Evolutionary conservation across 305 asterid genomes (phyloP).

Genomic region (Striga hermonthica): DNA sequence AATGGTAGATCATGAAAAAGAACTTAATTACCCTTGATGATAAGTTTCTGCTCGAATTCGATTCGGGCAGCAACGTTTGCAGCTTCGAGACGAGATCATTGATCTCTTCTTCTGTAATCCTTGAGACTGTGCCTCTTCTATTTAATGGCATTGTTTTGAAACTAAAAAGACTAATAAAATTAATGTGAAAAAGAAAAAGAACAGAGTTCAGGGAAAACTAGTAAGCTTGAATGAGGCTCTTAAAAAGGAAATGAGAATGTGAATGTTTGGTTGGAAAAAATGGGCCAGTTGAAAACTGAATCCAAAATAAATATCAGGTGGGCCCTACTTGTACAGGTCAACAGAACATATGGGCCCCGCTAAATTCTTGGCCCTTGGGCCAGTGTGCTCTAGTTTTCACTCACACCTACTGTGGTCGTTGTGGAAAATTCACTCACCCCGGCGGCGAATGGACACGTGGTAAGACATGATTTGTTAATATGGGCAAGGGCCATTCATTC

Average conservation of each 20-base stretch:
- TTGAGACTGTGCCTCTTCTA: conserved; percentile 42
- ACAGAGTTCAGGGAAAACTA: background rate
- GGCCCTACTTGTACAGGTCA: conserved; percentile 27
- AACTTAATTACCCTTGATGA: no score
- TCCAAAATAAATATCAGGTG: conserved; percentile 13
- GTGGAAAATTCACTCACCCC: background rate
- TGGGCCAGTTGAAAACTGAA: conserved; percentile 16
- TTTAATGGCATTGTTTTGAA: conserved; percentile 43
- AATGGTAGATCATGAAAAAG: no score
- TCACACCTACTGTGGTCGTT: conserved; percentile 28
- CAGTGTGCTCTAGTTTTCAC: conserved; percentile 7
- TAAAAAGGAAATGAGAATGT: conserved; percentile 34
- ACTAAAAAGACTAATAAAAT: background rate
- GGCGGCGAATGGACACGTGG: conserved; percentile 18
- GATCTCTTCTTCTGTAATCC: conserved; percentile 51
- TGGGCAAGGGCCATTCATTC: no score
- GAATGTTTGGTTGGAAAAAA: conserved; percentile 26
- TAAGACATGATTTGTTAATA: conserved; percentile 1
- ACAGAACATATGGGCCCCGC: conserved; percentile 30
- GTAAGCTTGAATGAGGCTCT: conserved; percentile 33
- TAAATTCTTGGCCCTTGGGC: conserved; percentile 23
- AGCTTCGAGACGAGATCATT: conserved; percentile 54
- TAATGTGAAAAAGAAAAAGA: background rate
- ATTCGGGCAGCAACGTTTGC: conserved; percentile 44
- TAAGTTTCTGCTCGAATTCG: conserved; percentile 39